These are phyloP conservation scores for Botrytis squamosa DNA, from an alignment of 2,329 filamentous ascomycete genomes.

Conservation along the genomic window DNA sequence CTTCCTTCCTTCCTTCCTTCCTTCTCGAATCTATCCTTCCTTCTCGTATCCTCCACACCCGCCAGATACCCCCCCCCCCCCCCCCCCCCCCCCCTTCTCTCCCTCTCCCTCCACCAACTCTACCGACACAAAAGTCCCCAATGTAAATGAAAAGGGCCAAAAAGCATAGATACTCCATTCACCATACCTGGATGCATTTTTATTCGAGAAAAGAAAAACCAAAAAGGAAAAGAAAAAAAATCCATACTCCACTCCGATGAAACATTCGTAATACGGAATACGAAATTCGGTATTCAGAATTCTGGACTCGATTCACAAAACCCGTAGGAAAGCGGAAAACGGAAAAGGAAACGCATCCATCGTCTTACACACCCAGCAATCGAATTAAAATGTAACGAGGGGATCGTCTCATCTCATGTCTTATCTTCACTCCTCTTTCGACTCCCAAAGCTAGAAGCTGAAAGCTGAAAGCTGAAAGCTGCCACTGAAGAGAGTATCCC, in stretches of 20 bases:
- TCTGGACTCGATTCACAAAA: neutral
- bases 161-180: slow-evolving; percentile 6
- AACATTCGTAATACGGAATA: neutral
- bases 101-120: neutral
- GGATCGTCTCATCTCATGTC: neutral
- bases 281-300: neutral
- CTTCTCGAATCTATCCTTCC: neutral
- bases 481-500: neutral
- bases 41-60: neutral
- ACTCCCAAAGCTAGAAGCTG: neutral
- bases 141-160: neutral
- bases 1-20: neutral
- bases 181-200: slow-evolving; percentile 1
- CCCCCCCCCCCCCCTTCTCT: too few species aligned
- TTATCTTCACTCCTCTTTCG: too few species aligned
- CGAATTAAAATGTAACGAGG: neutral
- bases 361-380: neutral
- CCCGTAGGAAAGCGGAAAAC: neutral
- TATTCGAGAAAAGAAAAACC: neutral
- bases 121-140: neutral
- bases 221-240: neutral
- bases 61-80: neutral
- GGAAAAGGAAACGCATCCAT: neutral
- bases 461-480: neutral
- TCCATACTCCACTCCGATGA: slow-evolving; percentile 1